Evolutionary conservation across 2,329 filamentous ascomycete genomes (phyloP), one percentile per base, ranked within the genome.

Genomic region (Trichophyton equinum): DNA sequence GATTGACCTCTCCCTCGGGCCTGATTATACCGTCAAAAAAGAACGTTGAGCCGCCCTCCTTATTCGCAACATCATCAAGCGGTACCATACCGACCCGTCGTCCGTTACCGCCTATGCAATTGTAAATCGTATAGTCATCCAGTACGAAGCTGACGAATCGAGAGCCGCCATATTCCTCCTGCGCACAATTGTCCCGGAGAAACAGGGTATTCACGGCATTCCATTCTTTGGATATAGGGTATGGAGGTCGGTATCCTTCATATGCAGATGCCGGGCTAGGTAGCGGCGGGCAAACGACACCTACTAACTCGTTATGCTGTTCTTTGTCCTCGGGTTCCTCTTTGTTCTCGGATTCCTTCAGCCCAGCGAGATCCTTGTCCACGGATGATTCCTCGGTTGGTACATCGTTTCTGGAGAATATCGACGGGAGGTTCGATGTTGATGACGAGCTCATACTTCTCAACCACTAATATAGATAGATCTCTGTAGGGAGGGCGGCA

Each of bases 21-120:
- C 75, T 79, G 0, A 91, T 69, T 0, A 81, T 68, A 0, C 87
- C 87, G 64, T 88, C 83, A 42, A 89, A 82, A 53, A 75, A 81
- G 59, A 83, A 78, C 3, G 63, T 67, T 15, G 68, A 69, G 44
- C 71, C 72, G 0, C 69, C 74, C 0, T 65, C 69, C 15, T 70
- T 71, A 1, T 74, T 76, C 2, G 77, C 72, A 0, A 86, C 73
- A 7, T 80, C 71, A 22, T 86, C 78, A 0, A 87, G 71, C 0
- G 81, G 73, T 4, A 78, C 73, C 68, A 88, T 77, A 63, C 86
- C 82, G 57, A 73, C 68, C 59, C 78, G 75, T 0, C 63, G 30
- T 0, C 49, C 25, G 1, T 0, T 66, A 64, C 53, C 78, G 59
- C 2, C 68, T 68, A 25, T 38, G n/a, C 60, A 40, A 9, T 77